Percentiles rank a stretch among this genome's conserved stretches.
These are phyloP conservation scores for Neurospora sp. DNA, from an alignment of 495 filamentous ascomycete genomes.

Conservation along the genomic window DNA sequence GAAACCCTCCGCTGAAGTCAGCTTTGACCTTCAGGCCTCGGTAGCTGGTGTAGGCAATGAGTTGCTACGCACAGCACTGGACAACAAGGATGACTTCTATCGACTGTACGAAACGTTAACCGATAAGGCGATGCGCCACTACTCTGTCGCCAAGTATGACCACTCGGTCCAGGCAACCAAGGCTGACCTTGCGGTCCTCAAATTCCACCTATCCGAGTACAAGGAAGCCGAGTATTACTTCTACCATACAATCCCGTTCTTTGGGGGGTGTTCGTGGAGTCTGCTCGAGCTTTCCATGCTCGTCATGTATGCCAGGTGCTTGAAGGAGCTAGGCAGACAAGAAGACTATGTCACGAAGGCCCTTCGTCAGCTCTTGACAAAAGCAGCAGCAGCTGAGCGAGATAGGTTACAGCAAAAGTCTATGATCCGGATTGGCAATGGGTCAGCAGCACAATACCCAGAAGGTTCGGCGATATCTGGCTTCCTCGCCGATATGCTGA, in stretches of 20 bases:
- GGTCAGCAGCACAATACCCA: conserved; percentile 29
- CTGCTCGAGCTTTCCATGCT: conserved; percentile 73
- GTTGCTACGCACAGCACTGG: conserved; percentile 39
- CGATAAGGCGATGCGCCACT: conserved; percentile 62
- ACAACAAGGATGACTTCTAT: conserved; percentile 42
- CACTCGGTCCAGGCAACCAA: conserved; percentile 68
- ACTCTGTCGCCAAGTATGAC: conserved; percentile 60
- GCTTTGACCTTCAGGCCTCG: conserved; percentile 6
- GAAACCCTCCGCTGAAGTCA: conserved; percentile 15
- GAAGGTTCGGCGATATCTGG: conserved; percentile 45
- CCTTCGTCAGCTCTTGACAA: conserved; percentile 64
- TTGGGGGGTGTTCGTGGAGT: conserved; percentile 70
- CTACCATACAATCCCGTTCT: conserved; percentile 70
- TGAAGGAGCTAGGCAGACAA: conserved; percentile 62
- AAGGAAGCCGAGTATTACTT: conserved; percentile 68
- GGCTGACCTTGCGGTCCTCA: conserved; percentile 77
- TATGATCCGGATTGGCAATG: conserved; percentile 14
- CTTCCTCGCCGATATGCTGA: conserved; percentile 56
- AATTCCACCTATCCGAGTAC: conserved; percentile 67
- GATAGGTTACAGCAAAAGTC: conserved; percentile 35
- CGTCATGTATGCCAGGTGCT: conserved; percentile 73
- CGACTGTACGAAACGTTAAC: conserved; percentile 62
- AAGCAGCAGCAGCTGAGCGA: conserved; percentile 51
- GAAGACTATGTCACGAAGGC: conserved; percentile 73
- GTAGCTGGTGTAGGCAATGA: conserved; percentile 41